Percentiles rank a stretch among this genome's conserved stretches.
These are phyloP conservation scores for Penicilliopsis zonata DNA, from an alignment of 495 filamentous ascomycete genomes.

Conservation along the genomic window DNA sequence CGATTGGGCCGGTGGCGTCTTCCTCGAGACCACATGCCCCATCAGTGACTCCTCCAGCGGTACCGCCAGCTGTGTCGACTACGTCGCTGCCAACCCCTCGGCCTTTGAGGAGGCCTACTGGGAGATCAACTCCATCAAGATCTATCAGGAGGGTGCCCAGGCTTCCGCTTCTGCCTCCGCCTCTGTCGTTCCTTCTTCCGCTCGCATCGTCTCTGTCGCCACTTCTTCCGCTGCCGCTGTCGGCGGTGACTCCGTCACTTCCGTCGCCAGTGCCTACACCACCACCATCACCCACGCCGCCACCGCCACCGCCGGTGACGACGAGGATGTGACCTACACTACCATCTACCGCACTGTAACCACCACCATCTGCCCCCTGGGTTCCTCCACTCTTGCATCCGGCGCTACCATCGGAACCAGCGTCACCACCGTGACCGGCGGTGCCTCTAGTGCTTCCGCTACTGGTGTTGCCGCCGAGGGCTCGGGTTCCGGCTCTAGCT, in stretches of 20 bases:
- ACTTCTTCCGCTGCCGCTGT: not conserved
- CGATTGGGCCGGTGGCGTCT: slow-evolving; percentile 67
- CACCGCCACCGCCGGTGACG: not conserved
- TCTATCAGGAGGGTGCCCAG: slow-evolving; percentile 34
- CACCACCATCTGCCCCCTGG: slow-evolving; percentile 7
- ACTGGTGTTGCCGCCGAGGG: slow-evolving; percentile 1
- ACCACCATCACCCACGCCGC: not conserved
- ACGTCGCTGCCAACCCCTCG: slow-evolving; percentile 50
- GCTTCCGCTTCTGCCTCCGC: slow-evolving; percentile 1
- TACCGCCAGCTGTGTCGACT: slow-evolving; percentile 45
- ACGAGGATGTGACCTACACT: not conserved
- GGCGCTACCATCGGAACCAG: not conserved
- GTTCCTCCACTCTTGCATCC: slow-evolving; percentile 1
- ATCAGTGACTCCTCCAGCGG: slow-evolving; percentile 20
- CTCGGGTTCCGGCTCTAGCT: slow-evolving; percentile 1
- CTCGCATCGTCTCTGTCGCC: not conserved
- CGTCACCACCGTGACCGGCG: not conserved
- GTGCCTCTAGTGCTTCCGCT: slow-evolving; percentile 1
- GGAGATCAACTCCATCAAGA: slow-evolving; percentile 56
- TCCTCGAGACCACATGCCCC: slow-evolving; percentile 23
- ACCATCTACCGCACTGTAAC: slow-evolving; percentile 6
- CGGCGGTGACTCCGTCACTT: not conserved
- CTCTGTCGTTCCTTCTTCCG: not conserved
- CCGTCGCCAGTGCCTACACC: not conserved
- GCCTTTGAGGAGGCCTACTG: slow-evolving; percentile 56